phyloP scores from a whole-genome alignment of 2,329 filamentous ascomycete genomes.

The Cadophora luteo-olivacea region DNA sequence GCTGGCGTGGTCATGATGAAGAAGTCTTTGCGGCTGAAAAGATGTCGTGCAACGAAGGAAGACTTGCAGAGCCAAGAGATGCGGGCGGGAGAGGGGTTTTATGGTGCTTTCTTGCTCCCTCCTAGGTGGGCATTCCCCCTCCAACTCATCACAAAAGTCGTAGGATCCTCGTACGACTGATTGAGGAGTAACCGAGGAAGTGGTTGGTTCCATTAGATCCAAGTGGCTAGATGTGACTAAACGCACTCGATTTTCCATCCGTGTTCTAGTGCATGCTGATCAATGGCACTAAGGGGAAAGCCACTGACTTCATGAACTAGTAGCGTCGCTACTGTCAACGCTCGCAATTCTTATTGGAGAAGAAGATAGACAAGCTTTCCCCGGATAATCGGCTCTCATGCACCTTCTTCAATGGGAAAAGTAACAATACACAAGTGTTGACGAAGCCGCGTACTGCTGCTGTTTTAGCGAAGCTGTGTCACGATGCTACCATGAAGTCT shows the following conservation, averaged over 20 bases:
- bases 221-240: neutral
- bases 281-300: neutral
- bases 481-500: neutral
- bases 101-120: neutral
- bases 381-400: conserved; percentile 1
- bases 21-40: conserved; percentile 4
- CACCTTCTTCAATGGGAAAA: conserved; percentile 5
- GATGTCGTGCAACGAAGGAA: neutral
- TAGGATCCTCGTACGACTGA: neutral
- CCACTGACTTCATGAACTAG: conserved; percentile 4
- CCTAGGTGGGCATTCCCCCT: neutral
- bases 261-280: conserved; percentile 8
- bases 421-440: neutral
- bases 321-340: neutral
- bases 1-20: conserved; percentile 33
- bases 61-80: conserved; percentile 7
- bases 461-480: neutral
- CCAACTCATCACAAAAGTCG: neutral
- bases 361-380: neutral
- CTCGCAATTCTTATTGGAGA: neutral
- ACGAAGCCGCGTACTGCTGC: neutral
- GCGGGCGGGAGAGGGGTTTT: conserved; percentile 8
- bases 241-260: neutral
- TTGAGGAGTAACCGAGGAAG: neutral
- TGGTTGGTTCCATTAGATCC: conserved; percentile 1